phyloP scores from a whole-genome alignment of 2,329 filamentous ascomycete species.

The Pochonia chlamydosporia region DNA sequence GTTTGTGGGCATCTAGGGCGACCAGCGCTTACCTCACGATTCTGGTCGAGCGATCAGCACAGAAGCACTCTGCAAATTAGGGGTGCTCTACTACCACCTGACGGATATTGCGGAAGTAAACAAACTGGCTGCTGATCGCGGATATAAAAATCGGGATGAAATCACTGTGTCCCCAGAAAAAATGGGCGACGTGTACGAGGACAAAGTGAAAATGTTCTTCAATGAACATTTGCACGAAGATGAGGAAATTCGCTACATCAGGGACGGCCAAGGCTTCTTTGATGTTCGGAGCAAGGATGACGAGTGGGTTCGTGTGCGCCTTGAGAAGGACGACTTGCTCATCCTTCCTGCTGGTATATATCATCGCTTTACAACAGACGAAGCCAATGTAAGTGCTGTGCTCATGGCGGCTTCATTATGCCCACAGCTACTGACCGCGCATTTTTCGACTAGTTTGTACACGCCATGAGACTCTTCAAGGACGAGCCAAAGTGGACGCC shows the following conservation, averaged over 20 bases:
- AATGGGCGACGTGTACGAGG: constrained; percentile 84
- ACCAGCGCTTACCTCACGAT: constrained; percentile 88
- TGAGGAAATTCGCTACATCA: constrained; percentile 94
- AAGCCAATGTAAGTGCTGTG: constrained; percentile 64
- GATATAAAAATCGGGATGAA: constrained; percentile 93
- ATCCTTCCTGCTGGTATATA: constrained; percentile 94
- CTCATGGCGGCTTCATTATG: neutral
- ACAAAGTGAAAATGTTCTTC: constrained; percentile 92
- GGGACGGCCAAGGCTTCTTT: constrained; percentile 85
- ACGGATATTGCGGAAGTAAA: constrained; percentile 63
- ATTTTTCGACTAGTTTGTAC: constrained; percentile 63
- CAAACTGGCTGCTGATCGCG: constrained; percentile 64
- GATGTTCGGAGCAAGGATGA: constrained; percentile 81
- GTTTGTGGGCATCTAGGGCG: constrained; percentile 54
- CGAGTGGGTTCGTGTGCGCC: constrained; percentile 79
- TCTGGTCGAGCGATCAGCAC: constrained; percentile 65
- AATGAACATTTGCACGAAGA: constrained; percentile 95
- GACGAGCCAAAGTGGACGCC: constrained; percentile 99
- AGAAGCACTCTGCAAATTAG: constrained; percentile 64
- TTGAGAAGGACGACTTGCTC: constrained; percentile 85
- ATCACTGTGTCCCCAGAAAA: constrained; percentile 80
- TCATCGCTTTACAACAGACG: constrained; percentile 93
- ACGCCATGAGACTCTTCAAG: constrained; percentile 95
- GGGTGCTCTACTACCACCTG: constrained; percentile 73
- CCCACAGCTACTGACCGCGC: neutral